These are phyloP conservation scores for Buxus sempervirens DNA, from an alignment of 164 flowering plant species.

Conservation along the genomic window DNA sequence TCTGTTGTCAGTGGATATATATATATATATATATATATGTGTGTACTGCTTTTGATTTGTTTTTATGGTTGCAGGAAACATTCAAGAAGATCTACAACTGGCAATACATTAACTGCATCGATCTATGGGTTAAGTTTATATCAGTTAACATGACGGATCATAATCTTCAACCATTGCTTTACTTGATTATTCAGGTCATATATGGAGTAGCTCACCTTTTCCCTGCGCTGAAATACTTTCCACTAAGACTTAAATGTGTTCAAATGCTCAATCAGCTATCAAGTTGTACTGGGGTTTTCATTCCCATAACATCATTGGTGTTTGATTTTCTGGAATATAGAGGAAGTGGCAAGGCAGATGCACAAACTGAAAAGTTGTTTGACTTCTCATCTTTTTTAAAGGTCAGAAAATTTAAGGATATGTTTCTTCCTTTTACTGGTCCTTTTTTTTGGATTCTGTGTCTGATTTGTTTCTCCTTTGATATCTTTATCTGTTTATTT, in stretches of 20 bases:
- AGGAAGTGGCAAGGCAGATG: conserved; percentile 44
- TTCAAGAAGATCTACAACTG: conserved; percentile 65
- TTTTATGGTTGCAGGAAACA: conserved; percentile 53
- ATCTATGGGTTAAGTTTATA: conserved; percentile 80
- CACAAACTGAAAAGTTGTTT: conserved; percentile 31
- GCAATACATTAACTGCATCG: conserved; percentile 72
- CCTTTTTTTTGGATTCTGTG: neutral
- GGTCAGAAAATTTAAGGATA: conserved; percentile 35
- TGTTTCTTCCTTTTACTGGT: neutral
- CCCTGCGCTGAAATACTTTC: conserved; percentile 77
- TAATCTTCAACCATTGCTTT: conserved; percentile 63
- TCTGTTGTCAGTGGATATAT: neutral
- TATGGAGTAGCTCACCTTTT: conserved; percentile 73
- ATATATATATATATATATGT: no score
- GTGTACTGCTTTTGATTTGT: no score
- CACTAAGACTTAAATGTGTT: conserved; percentile 72
- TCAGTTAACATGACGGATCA: conserved; percentile 50
- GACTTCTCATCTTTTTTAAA: conserved; percentile 46
- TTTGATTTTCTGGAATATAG: conserved; percentile 64
- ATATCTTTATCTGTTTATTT: neutral
- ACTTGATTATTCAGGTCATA: conserved; percentile 57
- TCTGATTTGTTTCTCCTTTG: neutral
- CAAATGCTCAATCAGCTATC: conserved; percentile 86
- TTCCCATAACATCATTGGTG: conserved; percentile 70
- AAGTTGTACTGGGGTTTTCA: conserved; percentile 63